These are phyloP conservation scores for Lomentospora prolificans DNA, from an alignment of 2,329 filamentous ascomycete genomes.

Conservation along the genomic window DNA sequence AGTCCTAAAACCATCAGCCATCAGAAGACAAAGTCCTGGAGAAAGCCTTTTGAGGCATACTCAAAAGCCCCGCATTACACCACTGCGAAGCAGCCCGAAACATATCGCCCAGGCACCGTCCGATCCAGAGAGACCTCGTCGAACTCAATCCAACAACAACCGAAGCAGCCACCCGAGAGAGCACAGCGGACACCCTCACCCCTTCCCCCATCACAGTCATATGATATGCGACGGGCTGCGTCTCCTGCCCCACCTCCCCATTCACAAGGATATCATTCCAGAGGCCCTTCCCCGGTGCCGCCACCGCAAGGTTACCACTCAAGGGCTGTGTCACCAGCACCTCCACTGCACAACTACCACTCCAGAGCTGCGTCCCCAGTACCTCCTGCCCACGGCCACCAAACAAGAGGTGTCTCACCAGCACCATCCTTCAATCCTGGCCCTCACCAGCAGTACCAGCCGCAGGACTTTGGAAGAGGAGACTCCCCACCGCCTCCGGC, in stretches of 20 bases:
- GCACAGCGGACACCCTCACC: constrained; percentile 16
- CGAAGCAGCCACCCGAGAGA: constrained; percentile 9
- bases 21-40: constrained; percentile 53
- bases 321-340: constrained; percentile 27
- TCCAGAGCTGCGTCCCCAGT: constrained; percentile 30
- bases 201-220: constrained; percentile 14
- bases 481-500: constrained; percentile 69
- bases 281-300: constrained; percentile 13
- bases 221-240: constrained; percentile 10
- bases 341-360: constrained; percentile 21
- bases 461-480: constrained; percentile 22
- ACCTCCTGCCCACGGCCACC: constrained; percentile 16
- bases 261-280: constrained; percentile 5
- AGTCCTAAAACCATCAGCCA: constrained; percentile 43
- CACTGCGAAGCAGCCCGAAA: constrained; percentile 49
- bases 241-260: constrained; percentile 7
- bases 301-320: constrained; percentile 21
- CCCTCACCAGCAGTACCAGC: constrained; percentile 8
- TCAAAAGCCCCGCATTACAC: constrained; percentile 57
- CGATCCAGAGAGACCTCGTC: constrained; percentile 29
- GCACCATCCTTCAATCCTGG: constrained; percentile 12
- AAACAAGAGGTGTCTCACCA: constrained; percentile 8
- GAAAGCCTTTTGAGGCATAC: constrained; percentile 59
- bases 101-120: constrained; percentile 37
- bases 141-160: constrained; percentile 23